A percentile compares a stretch with the other conserved stretches of the same genome.
phyloP scores from a whole-genome alignment of 257 asterid genomes.

The Lavandula angustifolia region DNA sequence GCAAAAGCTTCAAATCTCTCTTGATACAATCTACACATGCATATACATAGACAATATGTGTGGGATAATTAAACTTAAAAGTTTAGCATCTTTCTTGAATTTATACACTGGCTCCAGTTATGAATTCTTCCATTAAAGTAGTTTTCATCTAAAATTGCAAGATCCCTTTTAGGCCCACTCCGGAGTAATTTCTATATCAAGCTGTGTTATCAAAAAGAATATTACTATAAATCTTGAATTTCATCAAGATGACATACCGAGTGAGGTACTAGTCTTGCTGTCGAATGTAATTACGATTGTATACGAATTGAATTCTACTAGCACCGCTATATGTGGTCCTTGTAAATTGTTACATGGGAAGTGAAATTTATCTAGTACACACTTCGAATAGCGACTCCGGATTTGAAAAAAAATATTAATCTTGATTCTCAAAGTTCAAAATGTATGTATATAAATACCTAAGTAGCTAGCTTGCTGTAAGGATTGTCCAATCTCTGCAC shows the following conservation, averaged over 20 bases:
- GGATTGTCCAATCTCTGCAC: neutral
- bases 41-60: neutral
- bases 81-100: neutral
- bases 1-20: no score
- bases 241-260: no score
- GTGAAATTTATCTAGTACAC: no score
- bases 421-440: neutral
- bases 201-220: neutral
- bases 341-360: no score
- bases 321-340: no score
- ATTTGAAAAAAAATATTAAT: neutral
- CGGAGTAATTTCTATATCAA: neutral
- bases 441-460: neutral
- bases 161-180: constrained; percentile 9
- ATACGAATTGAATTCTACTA: no score
- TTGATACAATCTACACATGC: no score
- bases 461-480: neutral
- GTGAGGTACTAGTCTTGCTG: no score
- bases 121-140: neutral
- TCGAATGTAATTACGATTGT: no score
- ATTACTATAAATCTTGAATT: no score
- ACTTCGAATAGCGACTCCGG: no score
- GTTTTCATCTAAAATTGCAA: constrained; percentile 12
- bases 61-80: no score
- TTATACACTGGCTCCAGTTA: neutral